A percentile compares a stretch with the other conserved stretches of the same genome.
phyloP scores from a whole-genome alignment of 2,329 filamentous ascomycete species.

The Alternaria ethzedia region DNA sequence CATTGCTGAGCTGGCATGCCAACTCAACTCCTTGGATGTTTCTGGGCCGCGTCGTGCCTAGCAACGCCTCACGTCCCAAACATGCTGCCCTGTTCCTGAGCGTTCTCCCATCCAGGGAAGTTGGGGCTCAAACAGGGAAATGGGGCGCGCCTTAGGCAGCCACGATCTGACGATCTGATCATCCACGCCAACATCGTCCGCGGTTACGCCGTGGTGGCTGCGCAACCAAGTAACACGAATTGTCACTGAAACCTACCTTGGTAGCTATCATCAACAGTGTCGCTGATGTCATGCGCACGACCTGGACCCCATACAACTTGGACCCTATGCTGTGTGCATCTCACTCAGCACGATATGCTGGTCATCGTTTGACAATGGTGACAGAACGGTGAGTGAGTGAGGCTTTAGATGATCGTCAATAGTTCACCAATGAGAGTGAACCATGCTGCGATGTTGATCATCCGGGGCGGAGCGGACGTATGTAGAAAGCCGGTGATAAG shows the following conservation, averaged over 20 bases:
- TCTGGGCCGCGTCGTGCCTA: slow-evolving; percentile 2
- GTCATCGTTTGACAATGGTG: neutral
- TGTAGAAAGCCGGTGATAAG: neutral
- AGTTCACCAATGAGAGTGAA: neutral
- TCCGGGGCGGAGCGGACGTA: neutral
- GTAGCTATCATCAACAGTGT: neutral
- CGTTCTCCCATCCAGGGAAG: neutral
- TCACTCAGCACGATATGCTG: neutral
- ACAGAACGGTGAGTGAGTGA: neutral
- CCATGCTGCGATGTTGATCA: neutral
- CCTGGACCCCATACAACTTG: neutral
- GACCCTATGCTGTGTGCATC: neutral
- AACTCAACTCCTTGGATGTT: slow-evolving; percentile 5
- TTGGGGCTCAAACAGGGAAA: slow-evolving; percentile 17
- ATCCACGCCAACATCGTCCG: slow-evolving; percentile 1
- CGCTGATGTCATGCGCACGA: neutral
- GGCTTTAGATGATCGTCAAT: neutral
- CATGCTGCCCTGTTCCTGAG: slow-evolving; percentile 1
- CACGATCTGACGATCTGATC: slow-evolving; percentile 4
- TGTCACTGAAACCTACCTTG: neutral
- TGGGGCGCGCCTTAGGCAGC: slow-evolving; percentile 9
- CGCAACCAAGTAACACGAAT: neutral
- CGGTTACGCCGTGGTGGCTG: neutral
- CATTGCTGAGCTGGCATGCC: slow-evolving; percentile 19
- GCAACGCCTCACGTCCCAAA: slow-evolving; percentile 5